A percentile compares a stretch with the other conserved stretches of the same genome.
These are phyloP conservation scores for Aspergillus awamori DNA, from an alignment of 2,329 filamentous ascomycete species.

Conservation along the genomic window DNA sequence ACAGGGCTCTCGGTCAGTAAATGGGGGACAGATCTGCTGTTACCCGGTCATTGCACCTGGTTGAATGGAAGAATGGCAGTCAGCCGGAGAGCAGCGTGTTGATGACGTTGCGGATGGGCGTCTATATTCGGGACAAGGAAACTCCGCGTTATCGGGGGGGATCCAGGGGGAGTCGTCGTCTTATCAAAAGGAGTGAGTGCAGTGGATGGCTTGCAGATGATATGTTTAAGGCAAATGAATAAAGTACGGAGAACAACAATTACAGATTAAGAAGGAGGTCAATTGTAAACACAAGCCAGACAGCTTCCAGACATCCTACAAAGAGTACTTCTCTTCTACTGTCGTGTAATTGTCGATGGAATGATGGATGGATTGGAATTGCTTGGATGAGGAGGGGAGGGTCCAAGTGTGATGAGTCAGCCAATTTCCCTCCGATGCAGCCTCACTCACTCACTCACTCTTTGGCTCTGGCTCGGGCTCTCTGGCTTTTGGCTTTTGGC, in stretches of 20 bases:
- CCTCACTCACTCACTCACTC: background rate
- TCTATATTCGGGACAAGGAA: constrained; percentile 14
- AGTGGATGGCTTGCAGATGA: background rate
- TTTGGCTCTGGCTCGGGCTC: no score
- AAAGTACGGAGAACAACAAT: no score
- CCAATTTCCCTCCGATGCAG: background rate
- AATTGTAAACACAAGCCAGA: no score
- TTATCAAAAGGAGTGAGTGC: background rate
- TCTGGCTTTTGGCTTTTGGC: no score
- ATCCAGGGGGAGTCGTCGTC: constrained; percentile 2
- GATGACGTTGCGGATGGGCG: constrained; percentile 13
- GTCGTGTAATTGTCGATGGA: no score
- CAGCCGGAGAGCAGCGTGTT: background rate
- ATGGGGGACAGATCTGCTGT: background rate
- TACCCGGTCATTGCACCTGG: constrained; percentile 1
- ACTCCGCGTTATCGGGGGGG: constrained; percentile 8
- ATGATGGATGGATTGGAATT: background rate
- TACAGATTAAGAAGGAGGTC: no score
- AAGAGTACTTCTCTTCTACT: no score
- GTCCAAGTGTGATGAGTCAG: background rate
- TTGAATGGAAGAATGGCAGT: background rate
- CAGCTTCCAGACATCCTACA: no score
- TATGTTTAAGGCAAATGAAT: background rate
- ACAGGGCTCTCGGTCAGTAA: background rate
- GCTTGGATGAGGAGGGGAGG: background rate